Evolutionary conservation across 371 early-diverging fungal genomes (phyloP), one percentile per base, ranked within the genome.

Genomic region (Nematocida sp.): DNA sequence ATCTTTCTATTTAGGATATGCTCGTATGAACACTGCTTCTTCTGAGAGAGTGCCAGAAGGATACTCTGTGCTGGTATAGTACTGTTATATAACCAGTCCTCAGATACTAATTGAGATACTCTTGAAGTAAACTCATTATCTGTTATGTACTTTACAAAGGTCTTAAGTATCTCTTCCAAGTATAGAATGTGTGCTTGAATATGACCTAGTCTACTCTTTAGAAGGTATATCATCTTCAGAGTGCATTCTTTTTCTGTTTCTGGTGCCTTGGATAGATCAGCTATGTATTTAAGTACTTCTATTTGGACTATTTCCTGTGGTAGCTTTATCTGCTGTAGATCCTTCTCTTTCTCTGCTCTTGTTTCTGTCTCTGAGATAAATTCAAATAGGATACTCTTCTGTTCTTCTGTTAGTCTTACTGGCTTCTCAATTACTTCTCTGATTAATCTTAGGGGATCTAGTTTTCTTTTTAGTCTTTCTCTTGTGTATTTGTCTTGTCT

Each of bases 391-490:
- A 13, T 15, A 45, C 5, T 25, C 37, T 29, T 25, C 11, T 38
- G 48, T 27, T 4, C 40, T 13, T 13, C 7, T 27, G n/a, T n/a
- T 27, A 13, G 9, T 11, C 51, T 13, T 7, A 66, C 11, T 15
- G 66, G 66, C 19, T 60, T 58, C 1, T 9, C 4, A 23, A 70
- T 7, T 5, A 70, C 15, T 23, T 70, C 57, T 17, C 32, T 21
- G 7, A 70, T n/a, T 1, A 70, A 31, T 4, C 41, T 38, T 15
- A 29, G 7, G 9, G 25, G 52, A 3, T 35, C 27, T 37, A 70
- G 51, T 49, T 70, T 70, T 43, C 61, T 58, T 49, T 60, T 70
- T 7, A 57, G 11, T 25, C 61, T 5, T 40, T 61, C 74, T 13
- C 19, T 19, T 37, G 19, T 25, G 29, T 60, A 61, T 15, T 7